These are phyloP conservation scores for Backusella morwellensis DNA, from an alignment of 192 early-diverging fungal genomes.

Conservation along the genomic window DNA sequence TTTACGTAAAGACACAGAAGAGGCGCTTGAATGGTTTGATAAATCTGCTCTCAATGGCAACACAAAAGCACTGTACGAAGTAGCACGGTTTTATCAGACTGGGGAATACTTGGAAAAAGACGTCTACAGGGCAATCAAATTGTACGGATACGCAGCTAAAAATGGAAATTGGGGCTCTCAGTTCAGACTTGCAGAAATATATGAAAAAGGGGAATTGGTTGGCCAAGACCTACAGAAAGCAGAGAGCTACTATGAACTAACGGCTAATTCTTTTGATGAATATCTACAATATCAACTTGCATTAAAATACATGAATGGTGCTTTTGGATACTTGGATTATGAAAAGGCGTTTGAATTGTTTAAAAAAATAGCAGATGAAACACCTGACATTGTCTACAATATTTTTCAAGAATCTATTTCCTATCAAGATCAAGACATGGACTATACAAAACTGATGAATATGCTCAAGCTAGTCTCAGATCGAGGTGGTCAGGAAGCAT, in stretches of 20 bases:
- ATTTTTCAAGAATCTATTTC: background rate
- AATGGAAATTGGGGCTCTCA: background rate
- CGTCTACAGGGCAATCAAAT: background rate
- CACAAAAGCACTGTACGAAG: background rate
- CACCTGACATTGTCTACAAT: background rate
- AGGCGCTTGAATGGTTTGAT: background rate
- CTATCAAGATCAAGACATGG: background rate
- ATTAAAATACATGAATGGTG: background rate
- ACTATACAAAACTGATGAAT: background rate
- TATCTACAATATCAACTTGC: background rate
- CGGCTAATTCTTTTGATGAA: background rate
- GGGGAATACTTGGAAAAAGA: background rate
- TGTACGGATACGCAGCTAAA: background rate
- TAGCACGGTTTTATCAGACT: background rate
- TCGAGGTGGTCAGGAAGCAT: rapidly evolving
- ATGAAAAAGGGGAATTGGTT: background rate
- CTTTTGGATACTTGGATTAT: background rate
- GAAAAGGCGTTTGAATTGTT: background rate
- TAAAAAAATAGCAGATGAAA: background rate
- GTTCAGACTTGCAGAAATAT: background rate
- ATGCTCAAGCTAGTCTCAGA: background rate
- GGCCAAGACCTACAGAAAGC: background rate
- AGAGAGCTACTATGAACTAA: background rate
- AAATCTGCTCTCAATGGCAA: background rate
- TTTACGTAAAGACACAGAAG: background rate